Conservation (phyloP, 2,329 filamentous ascomycete genomes). For the Ophiostoma sp. region DNA sequence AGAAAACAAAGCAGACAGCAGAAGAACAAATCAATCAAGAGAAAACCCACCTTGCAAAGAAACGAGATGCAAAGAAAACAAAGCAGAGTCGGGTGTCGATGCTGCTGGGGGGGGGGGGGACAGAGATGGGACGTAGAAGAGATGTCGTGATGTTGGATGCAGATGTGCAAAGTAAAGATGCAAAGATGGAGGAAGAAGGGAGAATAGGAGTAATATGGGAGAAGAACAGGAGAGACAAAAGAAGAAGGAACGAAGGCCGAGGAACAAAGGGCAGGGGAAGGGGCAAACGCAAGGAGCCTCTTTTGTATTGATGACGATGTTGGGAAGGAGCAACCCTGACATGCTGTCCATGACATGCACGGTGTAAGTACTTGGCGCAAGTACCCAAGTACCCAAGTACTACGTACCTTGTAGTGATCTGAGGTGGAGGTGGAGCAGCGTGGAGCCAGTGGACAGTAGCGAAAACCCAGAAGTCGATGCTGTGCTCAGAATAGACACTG, state of each 20-base stretch:
- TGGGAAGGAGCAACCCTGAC: conserved; percentile 19
- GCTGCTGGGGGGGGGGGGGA: neutral
- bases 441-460: neutral
- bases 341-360: conserved; percentile 13
- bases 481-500: too few relatives aligned
- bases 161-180: conserved; percentile 6
- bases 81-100: neutral
- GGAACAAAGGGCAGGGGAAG: conserved; percentile 12
- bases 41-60: neutral
- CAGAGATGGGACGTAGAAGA: neutral
- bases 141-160: conserved; percentile 8
- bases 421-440: conserved; percentile 13
- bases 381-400: neutral
- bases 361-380: conserved; percentile 13
- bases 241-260: conserved; percentile 12
- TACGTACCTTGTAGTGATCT: neutral
- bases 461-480: neutral
- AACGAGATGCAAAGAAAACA: neutral
- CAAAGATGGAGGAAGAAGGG: neutral
- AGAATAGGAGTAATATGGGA: conserved; percentile 4
- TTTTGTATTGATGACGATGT: conserved; percentile 18
- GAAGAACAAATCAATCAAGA: neutral
- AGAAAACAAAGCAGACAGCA: neutral
- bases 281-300: conserved; percentile 15
- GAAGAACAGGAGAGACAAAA: neutral